Evolutionary conservation across 257 asterid genomes (phyloP).

Genomic region (Coffea eugenioides): DNA sequence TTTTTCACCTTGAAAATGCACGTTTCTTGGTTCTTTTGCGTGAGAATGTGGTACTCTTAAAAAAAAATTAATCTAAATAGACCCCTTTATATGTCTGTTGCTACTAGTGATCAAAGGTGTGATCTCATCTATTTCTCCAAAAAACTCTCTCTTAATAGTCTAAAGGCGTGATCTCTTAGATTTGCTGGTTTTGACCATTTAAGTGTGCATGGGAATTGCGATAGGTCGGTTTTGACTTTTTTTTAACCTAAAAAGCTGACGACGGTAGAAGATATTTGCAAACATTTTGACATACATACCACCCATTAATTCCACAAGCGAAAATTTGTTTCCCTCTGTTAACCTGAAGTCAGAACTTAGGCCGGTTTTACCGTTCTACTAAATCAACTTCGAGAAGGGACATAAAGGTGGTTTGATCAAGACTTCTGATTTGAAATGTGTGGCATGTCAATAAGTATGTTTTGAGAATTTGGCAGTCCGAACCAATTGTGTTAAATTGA

Average conservation of each 20-base stretch:
- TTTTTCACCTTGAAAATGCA: neutral
- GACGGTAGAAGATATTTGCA: neutral
- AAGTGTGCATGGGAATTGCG: neutral
- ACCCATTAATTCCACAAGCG: neutral
- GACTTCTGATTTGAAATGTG: neutral
- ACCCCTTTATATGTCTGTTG: neutral
- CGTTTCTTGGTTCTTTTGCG: neutral
- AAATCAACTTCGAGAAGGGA: neutral
- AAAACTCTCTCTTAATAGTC: neutral
- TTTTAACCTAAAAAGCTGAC: too few species aligned
- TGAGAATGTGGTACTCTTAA: neutral
- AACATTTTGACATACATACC: neutral
- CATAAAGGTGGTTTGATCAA: neutral
- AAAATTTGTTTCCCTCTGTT: too few species aligned
- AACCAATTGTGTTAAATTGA: too few species aligned
- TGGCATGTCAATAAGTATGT: neutral
- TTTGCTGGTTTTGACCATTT: neutral
- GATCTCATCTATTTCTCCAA: too few species aligned
- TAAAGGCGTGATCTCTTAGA: neutral
- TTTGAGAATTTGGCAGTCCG: neutral
- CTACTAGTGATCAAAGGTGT: neutral
- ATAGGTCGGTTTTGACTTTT: neutral
- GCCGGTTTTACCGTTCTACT: neutral
- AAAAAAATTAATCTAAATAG: too few species aligned
- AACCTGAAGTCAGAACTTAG: neutral